Conservation (phyloP, 176 grass and related monocot species). For the Metroxylon sagu region DNA sequence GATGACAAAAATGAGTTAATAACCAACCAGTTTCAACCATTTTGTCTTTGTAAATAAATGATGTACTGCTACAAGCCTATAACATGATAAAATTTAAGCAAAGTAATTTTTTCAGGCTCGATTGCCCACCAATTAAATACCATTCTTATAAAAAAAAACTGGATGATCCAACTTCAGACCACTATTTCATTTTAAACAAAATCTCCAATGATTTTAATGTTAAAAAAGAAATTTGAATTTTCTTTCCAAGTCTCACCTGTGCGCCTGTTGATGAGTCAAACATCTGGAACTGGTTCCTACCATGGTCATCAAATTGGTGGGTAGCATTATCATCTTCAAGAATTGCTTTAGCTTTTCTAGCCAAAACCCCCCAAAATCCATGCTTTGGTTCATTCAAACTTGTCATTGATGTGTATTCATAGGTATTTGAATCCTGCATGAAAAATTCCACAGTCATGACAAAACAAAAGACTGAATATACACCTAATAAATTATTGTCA, state of each 20-base stretch:
- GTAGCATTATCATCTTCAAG: constrained; percentile 6
- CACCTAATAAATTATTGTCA: no score
- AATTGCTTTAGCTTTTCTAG: constrained; percentile 22
- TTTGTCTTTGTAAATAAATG: no score
- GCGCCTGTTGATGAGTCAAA: not conserved
- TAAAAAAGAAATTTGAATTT: not conserved
- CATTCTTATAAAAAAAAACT: no score
- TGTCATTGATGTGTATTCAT: constrained; percentile 12
- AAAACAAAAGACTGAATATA: no score
- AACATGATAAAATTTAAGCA: no score
- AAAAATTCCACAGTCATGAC: not conserved
- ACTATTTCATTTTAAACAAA: no score
- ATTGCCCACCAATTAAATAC: no score
- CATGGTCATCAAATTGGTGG: not conserved
- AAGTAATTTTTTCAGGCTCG: no score
- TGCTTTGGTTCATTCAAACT: not conserved
- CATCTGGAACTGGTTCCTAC: not conserved
- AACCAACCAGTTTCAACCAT: no score
- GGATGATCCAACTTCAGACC: no score
- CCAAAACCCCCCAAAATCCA: constrained; percentile 22
- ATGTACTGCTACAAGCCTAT: no score
- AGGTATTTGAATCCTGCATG: constrained; percentile 14
- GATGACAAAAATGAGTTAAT: no score
- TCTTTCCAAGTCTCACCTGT: not conserved
- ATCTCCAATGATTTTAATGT: not conserved